Conservation (phyloP, 371 early-diverging fungal genomes). For the Amoeboradix gromovi region DNA sequence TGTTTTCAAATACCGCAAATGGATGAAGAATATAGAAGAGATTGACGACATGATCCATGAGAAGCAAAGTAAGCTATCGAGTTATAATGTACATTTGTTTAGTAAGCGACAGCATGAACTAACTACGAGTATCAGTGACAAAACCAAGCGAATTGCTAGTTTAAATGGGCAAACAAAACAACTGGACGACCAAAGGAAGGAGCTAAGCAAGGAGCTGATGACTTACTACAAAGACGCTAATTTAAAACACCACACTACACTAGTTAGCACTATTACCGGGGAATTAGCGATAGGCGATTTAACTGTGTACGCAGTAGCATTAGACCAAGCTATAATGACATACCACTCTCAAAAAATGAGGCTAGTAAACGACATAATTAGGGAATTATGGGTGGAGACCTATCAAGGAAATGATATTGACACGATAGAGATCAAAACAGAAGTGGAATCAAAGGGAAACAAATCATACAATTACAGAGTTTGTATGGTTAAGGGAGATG, state of each 20-base stretch:
- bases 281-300: constrained; percentile 50
- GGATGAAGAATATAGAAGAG: neutral
- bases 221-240: constrained; percentile 40
- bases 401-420: constrained; percentile 93
- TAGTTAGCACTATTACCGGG: constrained; percentile 14
- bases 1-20: neutral
- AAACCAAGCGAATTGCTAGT: neutral
- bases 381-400: constrained; percentile 85
- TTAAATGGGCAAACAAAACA: constrained; percentile 59
- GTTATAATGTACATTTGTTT: neutral
- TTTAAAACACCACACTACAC: constrained; percentile 3
- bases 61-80: neutral
- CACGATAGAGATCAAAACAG: constrained; percentile 69
- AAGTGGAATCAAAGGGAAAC: constrained; percentile 36
- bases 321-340: constrained; percentile 74
- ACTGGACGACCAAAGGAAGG: constrained; percentile 31
- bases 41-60: neutral
- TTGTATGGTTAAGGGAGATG: constrained; percentile 66
- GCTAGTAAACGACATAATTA: constrained; percentile 85
- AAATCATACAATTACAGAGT: constrained; percentile 71
- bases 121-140: neutral
- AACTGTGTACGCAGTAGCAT: constrained; percentile 48
- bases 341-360: constrained; percentile 89
- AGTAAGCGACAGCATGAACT: neutral
- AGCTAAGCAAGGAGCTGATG: constrained; percentile 27